Base-by-base conservation (phyloP, 2,329 filamentous ascomycete species). In the Botrytis fragariae region DNA sequence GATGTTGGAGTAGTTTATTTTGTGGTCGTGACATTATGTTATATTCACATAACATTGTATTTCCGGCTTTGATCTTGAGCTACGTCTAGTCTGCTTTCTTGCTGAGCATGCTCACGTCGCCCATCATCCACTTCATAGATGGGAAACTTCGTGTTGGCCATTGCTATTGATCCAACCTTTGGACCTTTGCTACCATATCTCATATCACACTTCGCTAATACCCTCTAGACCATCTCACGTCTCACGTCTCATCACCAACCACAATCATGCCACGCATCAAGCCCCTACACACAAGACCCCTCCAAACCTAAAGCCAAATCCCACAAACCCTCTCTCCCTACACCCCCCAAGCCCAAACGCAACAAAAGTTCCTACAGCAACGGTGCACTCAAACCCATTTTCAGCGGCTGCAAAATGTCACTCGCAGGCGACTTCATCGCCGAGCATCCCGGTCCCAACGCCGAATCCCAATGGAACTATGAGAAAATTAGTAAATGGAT, bases 401-500 rank as follows among this genome's bases (percentile, higher is more conserved):
- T 93, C 78, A 84, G 84, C 22, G 83, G 84, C 1, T 81, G 87
- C 48, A 82, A 86, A 67, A 85, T 93, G 32, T 87, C 89, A 35
- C 81, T 87, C 0, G 87, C 86, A 0, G 91, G 91, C 7, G 84
- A 87, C 3, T 87, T 93, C 7, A 83, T 81, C 83, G 22, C 51
- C 25, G 62, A 57, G 29, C 48, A 57, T 44, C 48, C 65, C 22
- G 65, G 65, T 25, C 48, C 65, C 14, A 57, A 69, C 29, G 48
- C 65, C 3, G 65, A 57, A 51, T 37, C 39, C 2, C 65, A 69
- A 25, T 69, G 65, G 83, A 8, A 83, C 1, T 82, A 85, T 3
- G 84, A 87, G 1, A 87, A 92, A 60, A 85, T 96, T 51, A 85
- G 85, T 51, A 83, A 84, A 57, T 97, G 93, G 93, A 86, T 93